Conservation (phyloP, 73 alveolate genomes). For the Symbiodinium pilosum region DNA sequence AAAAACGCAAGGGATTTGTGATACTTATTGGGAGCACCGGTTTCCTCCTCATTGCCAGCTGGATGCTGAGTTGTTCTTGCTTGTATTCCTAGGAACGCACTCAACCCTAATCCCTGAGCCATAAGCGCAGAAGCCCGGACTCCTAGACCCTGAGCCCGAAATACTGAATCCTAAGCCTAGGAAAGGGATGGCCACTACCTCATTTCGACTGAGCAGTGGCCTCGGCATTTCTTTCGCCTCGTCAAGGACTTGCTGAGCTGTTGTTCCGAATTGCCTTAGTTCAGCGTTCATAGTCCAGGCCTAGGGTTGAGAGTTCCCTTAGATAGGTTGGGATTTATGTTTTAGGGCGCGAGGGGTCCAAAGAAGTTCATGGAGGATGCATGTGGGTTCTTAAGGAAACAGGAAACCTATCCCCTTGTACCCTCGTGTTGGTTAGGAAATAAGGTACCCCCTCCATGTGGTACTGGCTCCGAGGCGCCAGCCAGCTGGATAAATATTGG, state of each 20-base stretch:
- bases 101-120: not conserved
- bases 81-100: not conserved
- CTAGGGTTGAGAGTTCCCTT: too few relatives aligned
- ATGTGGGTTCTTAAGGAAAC: too few relatives aligned
- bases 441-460: too few relatives aligned
- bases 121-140: not conserved
- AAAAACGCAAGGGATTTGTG: too few relatives aligned
- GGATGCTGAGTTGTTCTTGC: too few relatives aligned
- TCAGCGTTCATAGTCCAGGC: not conserved
- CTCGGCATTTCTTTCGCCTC: conserved; percentile 38
- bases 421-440: too few relatives aligned
- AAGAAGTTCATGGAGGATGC: too few relatives aligned
- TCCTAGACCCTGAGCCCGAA: not conserved
- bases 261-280: not conserved
- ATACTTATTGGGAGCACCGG: too few relatives aligned
- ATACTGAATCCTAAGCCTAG: not conserved
- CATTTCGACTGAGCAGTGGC: conserved; percentile 74
- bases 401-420: too few relatives aligned
- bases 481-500: too few relatives aligned
- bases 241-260: not conserved
- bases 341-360: not conserved
- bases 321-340: not conserved
- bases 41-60: too few relatives aligned
- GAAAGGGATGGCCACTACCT: conserved; percentile 79
- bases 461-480: too few relatives aligned